A percentile compares a stretch with the other conserved stretches of the same genome.
Evolutionary conservation across 208 protist genomes (phyloP).

Genomic region (Trichomonas tenax): DNA sequence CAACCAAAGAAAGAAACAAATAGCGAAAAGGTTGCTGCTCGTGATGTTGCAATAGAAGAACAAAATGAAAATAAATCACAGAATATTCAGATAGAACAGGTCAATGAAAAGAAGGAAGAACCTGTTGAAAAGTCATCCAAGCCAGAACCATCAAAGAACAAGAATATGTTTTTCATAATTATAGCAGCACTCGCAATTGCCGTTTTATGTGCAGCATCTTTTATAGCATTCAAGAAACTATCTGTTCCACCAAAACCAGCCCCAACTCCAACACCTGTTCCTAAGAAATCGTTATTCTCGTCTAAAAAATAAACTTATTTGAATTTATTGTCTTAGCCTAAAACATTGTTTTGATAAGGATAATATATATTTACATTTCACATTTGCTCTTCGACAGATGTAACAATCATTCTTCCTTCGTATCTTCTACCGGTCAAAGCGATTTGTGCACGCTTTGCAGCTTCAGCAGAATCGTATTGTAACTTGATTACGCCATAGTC

Average conservation of each 20-base stretch:
- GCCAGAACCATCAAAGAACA: background rate
- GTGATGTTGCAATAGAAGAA: background rate
- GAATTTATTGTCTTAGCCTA: no score
- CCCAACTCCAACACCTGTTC: background rate
- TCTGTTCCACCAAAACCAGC: no score
- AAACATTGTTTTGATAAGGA: no score
- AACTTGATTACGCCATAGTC: background rate
- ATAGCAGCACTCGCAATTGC: background rate
- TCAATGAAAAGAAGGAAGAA: background rate
- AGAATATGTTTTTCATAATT: background rate
- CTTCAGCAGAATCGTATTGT: background rate
- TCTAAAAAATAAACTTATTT: no score
- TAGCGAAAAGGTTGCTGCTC: background rate
- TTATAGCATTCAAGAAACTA: background rate
- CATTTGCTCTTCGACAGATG: background rate
- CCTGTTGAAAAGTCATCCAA: background rate
- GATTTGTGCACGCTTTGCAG: background rate
- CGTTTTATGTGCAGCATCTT: background rate
- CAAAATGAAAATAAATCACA: background rate
- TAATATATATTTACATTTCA: no score
- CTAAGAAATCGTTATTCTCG: no score
- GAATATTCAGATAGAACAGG: background rate
- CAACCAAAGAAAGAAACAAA: background rate
- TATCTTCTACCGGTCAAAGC: background rate
- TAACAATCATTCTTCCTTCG: background rate